Evolutionary conservation across 495 filamentous ascomycete species (phyloP), one percentile per base, ranked within the genome.

Genomic region (Aspergillus kassunensis): DNA sequence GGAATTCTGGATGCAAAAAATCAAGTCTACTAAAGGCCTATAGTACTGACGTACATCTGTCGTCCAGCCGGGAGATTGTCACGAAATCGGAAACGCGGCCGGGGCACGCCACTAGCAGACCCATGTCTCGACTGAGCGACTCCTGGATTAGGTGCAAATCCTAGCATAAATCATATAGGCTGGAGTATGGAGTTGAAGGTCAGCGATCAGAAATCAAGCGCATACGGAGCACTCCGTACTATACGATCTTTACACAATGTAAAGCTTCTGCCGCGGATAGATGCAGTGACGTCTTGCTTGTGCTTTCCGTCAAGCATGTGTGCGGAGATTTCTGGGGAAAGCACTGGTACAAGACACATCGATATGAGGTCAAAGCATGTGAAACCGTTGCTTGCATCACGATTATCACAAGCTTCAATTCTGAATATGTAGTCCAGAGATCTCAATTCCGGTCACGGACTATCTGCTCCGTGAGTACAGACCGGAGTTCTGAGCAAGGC

Each of bases 101-200:
- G 49, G 59, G 44, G 56, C 53, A 50, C 53, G 52, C 49, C 55
- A 59, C 55, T 56, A 56, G 55, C 55, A 62, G 53, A 52, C 47
- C 55, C 53, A 56, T 62, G 59, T 62, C 50, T 60, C 54, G 46
- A 56, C 51, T 61, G 40, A n/a, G 58, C 49, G 49, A 55, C 55
- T 61, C 49, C 59, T 56, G 53, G 46, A 50, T 56, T 60, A 59
- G 60, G 49, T 58, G 60, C 60, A 58, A 57, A 60, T 63, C 60
- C 55, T 51, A 25, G 33, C 52, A 63, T 63, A n/a, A n/a, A n/a
- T n/a, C n/a, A 8, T 45, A 29, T 20, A 12, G 5, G 4, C 8
- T 21, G 7, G 15, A 15, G 27, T 9, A 10, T 3, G 24, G 24
- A 31, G 42, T 34, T 16, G 27, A 30, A 11, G 25, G 29, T 19